A percentile compares a stretch with the other conserved stretches of the same genome.
These are phyloP conservation scores for Beauveria bassiana DNA, from an alignment of 2,329 filamentous ascomycete genomes.

Conservation along the genomic window DNA sequence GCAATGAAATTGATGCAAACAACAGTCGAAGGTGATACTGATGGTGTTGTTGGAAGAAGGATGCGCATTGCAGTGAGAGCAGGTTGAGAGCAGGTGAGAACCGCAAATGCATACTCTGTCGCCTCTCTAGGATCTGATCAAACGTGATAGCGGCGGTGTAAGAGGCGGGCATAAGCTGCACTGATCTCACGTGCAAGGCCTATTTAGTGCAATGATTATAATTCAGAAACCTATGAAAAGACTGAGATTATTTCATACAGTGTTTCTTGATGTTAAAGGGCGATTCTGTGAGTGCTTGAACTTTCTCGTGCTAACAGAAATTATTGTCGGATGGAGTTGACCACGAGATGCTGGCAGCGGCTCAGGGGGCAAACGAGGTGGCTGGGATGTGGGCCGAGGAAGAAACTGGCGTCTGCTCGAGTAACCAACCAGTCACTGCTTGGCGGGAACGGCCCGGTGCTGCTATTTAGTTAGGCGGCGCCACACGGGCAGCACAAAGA, in stretches of 20 bases:
- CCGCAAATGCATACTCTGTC: neutral
- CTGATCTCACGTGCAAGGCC: no score
- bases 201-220: no score
- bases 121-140: slow-evolving; percentile 6
- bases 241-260: no score
- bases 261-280: no score
- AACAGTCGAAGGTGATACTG: neutral
- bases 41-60: neutral
- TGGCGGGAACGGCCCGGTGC: neutral
- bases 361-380: slow-evolving; percentile 19
- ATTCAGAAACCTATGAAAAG: no score
- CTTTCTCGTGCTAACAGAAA: slow-evolving; percentile 19
- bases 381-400: slow-evolving; percentile 17
- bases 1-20: no score
- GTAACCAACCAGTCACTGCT: neutral
- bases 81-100: neutral
- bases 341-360: slow-evolving; percentile 14
- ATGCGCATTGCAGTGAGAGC: neutral
- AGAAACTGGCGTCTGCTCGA: neutral
- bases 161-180: no score
- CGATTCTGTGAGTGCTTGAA: neutral
- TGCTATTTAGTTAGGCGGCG: neutral
- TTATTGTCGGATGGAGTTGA: slow-evolving; percentile 25
- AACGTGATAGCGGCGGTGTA: neutral
- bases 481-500: neutral